These are phyloP conservation scores for Globisporangium barbulae DNA, from an alignment of 352 stramenopile species.

Conservation along the genomic window DNA sequence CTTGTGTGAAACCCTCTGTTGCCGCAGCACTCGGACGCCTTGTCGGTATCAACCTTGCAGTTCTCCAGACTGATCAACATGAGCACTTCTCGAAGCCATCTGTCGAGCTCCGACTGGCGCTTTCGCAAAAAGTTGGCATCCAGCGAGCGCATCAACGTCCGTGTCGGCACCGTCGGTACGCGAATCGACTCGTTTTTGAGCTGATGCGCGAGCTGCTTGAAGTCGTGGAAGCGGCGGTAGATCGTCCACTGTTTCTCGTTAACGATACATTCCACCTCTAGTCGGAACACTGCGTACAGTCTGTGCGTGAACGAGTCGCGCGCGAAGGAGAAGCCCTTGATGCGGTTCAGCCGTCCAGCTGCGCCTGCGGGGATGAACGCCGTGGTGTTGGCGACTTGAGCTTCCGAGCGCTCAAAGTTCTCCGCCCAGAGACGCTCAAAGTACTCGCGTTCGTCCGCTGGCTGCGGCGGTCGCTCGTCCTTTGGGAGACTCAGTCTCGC, in stretches of 20 bases:
- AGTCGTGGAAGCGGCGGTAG: conserved; percentile 84
- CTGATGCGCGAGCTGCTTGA: conserved; percentile 80
- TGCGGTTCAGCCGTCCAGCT: conserved; percentile 68
- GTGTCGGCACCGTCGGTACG: conserved; percentile 69
- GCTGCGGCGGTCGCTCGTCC: conserved; percentile 66
- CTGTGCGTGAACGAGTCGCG: conserved; percentile 58
- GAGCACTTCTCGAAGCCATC: conserved; percentile 79
- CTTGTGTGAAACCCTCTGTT: conserved; percentile 65
- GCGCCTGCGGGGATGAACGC: conserved; percentile 66
- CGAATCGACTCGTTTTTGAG: conserved; percentile 79
- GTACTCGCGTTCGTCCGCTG: conserved; percentile 73
- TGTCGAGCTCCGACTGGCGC: conserved; percentile 77
- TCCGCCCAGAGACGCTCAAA: conserved; percentile 78
- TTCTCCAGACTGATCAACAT: conserved; percentile 81
- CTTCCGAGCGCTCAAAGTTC: conserved; percentile 83
- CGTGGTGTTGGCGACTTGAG: conserved; percentile 57
- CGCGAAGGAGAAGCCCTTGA: conserved; percentile 79
- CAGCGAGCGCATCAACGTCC: conserved; percentile 78
- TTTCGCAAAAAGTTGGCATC: conserved; percentile 83
- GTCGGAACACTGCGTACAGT: conserved; percentile 79
- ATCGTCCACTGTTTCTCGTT: conserved; percentile 88
- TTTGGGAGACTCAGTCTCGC: conserved; percentile 47
- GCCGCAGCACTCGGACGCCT: conserved; percentile 55
- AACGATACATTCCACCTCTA: conserved; percentile 84
- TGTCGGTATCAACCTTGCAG: conserved; percentile 71